Percentiles rank a stretch among this genome's conserved stretches.
These are phyloP conservation scores for Microcos paniculata DNA, from an alignment of 345 rosid genomes.

Conservation along the genomic window DNA sequence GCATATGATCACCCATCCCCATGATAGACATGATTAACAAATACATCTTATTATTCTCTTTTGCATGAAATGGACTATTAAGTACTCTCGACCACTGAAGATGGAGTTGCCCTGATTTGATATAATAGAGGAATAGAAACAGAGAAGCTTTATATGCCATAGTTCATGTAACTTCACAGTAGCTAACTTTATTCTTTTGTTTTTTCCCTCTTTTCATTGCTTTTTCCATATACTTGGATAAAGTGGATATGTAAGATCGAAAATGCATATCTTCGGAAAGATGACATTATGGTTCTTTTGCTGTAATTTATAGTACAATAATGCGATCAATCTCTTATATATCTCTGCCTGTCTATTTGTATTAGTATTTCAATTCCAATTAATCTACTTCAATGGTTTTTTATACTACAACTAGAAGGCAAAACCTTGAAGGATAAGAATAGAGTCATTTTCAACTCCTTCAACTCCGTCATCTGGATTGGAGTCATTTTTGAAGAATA, in stretches of 20 bases:
- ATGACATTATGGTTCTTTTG: not conserved
- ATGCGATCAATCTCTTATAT: too few species aligned
- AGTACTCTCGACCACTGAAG: not conserved
- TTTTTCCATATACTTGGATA: not conserved
- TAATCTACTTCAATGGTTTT: not conserved
- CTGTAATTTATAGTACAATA: not conserved
- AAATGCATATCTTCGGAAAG: not conserved
- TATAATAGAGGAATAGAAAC: not conserved
- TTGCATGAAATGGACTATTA: not conserved
- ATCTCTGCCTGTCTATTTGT: not conserved
- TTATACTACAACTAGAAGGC: not conserved
- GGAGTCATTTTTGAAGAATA: not conserved
- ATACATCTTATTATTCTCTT: not conserved
- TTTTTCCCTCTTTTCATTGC: not conserved
- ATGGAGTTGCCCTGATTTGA: not conserved
- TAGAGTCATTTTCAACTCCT: conserved; percentile 24
- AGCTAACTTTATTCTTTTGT: not conserved
- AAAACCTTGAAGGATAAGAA: conserved; percentile 15
- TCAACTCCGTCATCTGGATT: not conserved
- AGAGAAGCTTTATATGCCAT: not conserved
- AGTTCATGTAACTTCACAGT: not conserved
- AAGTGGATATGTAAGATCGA: not conserved
- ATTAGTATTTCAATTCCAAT: not conserved
- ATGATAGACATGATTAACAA: not conserved
- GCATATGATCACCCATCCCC: not conserved